phyloP scores from a whole-genome alignment of 1,284 basidiomycete species.

The Tilletia indica region DNA sequence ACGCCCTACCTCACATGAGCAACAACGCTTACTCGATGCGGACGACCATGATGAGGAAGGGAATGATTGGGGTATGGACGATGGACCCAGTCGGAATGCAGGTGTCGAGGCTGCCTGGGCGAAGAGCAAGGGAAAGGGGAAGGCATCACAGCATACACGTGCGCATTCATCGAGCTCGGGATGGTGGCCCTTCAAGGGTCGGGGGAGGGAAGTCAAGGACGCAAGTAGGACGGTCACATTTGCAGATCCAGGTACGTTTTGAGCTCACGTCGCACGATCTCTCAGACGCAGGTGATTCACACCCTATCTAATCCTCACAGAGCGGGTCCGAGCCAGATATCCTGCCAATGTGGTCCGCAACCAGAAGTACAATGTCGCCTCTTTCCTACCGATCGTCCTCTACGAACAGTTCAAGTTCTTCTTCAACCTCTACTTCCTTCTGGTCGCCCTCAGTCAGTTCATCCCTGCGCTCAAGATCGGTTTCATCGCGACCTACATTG shows the following conservation, averaged over 20 bases:
- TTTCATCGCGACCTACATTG: constrained; percentile 92
- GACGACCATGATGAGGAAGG: constrained; percentile 12
- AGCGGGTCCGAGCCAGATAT: constrained; percentile 47
- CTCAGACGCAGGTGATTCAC: not conserved
- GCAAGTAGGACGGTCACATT: constrained; percentile 15
- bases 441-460: constrained; percentile 94
- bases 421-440: constrained; percentile 98
- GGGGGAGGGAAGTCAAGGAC: not conserved
- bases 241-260: constrained; percentile 14
- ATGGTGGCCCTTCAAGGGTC: not conserved
- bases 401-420: constrained; percentile 99
- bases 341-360: constrained; percentile 86
- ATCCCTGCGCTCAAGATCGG: constrained; percentile 96
- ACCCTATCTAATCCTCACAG: not conserved
- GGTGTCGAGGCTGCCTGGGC: not conserved
- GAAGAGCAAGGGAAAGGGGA: not conserved
- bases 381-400: constrained; percentile 91
- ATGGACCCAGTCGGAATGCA: not conserved
- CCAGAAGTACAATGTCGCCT: constrained; percentile 93
- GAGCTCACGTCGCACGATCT: not conserved
- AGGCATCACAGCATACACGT: not conserved
- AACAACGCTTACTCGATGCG: not conserved
- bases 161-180: not conserved
- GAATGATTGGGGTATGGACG: not conserved
- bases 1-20: not conserved